Conservation (phyloP, 306 rosid genomes). For the Notholithocarpus densiflorus region DNA sequence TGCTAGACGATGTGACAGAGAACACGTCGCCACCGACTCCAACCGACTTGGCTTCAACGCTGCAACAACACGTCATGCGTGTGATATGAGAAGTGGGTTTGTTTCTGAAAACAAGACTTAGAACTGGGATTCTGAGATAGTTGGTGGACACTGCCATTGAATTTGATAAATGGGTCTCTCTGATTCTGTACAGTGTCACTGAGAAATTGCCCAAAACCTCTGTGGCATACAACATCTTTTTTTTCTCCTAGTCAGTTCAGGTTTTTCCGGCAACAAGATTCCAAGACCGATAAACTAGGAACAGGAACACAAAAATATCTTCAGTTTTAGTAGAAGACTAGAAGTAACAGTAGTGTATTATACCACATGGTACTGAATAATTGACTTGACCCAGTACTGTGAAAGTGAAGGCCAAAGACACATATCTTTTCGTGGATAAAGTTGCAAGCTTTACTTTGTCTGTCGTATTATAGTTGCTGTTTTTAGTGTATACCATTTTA, state of each 20-base stretch:
- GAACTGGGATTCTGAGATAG: constrained; percentile 21
- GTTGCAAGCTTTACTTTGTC: no score
- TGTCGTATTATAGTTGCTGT: no score
- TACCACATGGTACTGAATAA: no score
- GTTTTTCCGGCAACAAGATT: no score
- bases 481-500: no score
- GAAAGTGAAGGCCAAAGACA: no score
- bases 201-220: constrained; percentile 30
- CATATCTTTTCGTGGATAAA: no score
- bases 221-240: constrained; percentile 26
- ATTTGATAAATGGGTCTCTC: constrained; percentile 10
- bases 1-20: constrained; percentile 62
- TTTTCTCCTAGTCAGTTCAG: not conserved
- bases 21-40: constrained; percentile 44
- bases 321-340: no score
- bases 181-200: not conserved
- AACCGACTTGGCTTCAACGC: constrained; percentile 38
- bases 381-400: no score
- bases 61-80: constrained; percentile 14
- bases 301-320: no score
- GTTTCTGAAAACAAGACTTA: constrained; percentile 1
- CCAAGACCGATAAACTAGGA: no score
- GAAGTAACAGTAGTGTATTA: no score
- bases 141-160: constrained; percentile 21
- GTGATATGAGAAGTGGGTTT: constrained; percentile 12